Evolutionary conservation across 2,329 filamentous ascomycete species (phyloP), one percentile per base, ranked within the genome.

Genomic region (Epichloe scottii): DNA sequence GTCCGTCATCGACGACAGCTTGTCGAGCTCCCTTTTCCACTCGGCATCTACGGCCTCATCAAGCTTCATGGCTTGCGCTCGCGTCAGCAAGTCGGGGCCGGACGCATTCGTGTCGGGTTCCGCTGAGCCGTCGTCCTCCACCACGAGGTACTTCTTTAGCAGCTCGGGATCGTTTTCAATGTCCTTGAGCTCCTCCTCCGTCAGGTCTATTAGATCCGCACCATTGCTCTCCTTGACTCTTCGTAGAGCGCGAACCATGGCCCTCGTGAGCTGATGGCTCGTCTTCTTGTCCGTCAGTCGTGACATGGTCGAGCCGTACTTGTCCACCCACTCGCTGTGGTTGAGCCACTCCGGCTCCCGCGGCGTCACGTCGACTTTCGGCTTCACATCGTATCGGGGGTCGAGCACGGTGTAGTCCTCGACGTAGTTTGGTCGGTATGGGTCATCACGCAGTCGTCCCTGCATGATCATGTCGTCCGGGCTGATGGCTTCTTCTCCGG

Each of bases 381-480:
- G 77, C 65, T 72, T 80, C 63, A 84, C 78, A 71, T 97, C 91
- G 54, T 93, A 78, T 47, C 87, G 75, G 49, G 89, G 87, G 62
- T 88, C 80, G 56, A 91, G 77, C 52, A 78, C 77, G 53, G 85
- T 80, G 62, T 95, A 85, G 66, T 95, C 88, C 65, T 96, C 89
- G 51, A 91, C 70, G 66, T 95, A 93, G 54, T 79, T 74, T 47
- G 90, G 71, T 49, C 75, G 74, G 73, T 87, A 86, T 8, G 82
- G 77, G 64, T 95, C 89, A 50, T 72, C 76, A 54, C 89, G 82
- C 59, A 87, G 67, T 42, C 80, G 76, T 57, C 84, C 87, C 69
- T 93, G 85, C 35, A 80, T 74, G 41, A 84, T 75, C 63, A 96
- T 65, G 67, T 97, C 88, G 57, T 81, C 74, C 10, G 84, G 72